Conservation (phyloP, 2,329 filamentous ascomycete genomes). For the Neofusicoccum ribis region DNA sequence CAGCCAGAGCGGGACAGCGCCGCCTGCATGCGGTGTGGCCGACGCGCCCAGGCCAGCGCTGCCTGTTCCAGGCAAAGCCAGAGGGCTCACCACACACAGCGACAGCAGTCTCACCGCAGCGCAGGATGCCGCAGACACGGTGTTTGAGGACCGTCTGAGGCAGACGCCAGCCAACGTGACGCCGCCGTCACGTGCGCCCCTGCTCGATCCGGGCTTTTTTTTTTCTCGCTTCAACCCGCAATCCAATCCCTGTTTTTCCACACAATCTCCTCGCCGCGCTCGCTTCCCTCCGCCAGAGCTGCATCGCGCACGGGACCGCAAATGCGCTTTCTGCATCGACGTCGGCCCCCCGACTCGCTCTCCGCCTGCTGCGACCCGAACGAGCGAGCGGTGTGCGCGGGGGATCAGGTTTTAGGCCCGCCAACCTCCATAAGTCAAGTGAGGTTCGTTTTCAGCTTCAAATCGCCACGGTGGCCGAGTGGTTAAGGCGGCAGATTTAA, state of each 20-base stretch:
- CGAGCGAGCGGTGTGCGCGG: no score
- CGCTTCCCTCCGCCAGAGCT: no score
- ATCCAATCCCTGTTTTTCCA: not conserved
- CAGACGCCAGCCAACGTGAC: not conserved
- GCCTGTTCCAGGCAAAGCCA: not conserved
- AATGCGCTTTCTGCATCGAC: no score
- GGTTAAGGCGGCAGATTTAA: conserved; percentile 19
- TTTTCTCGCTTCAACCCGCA: not conserved
- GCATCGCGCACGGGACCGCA: not conserved
- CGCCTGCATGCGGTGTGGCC: not conserved
- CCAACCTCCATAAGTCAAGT: not conserved
- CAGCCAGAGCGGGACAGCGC: not conserved
- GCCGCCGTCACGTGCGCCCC: not conserved
- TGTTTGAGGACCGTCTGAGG: not conserved
- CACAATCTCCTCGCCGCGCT: not conserved
- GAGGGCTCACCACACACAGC: not conserved
- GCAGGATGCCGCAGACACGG: not conserved
- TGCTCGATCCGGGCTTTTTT: not conserved
- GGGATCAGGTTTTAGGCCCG: not conserved
- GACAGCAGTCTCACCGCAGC: not conserved
- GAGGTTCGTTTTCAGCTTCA: not conserved
- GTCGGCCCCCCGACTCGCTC: no score
- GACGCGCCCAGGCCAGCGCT: not conserved
- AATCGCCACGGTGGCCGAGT: conserved; percentile 17
- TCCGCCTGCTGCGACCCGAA: not conserved